Evolutionary conservation across 2,329 filamentous ascomycete species (phyloP).

Genomic region (Nemania sp.): DNA sequence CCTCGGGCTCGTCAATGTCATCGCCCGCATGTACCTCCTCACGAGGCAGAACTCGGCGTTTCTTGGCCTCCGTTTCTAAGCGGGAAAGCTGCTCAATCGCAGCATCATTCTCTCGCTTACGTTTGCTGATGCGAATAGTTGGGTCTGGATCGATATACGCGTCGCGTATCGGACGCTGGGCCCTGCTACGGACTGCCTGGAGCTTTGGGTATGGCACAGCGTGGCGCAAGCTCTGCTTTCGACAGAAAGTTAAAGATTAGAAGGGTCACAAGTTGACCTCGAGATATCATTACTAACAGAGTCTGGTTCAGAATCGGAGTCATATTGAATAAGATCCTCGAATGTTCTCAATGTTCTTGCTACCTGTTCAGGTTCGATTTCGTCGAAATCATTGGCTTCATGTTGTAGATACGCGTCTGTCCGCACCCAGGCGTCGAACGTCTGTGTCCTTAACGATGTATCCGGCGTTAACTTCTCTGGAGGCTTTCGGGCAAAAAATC

Average conservation of each 20-base stretch:
- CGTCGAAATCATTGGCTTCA: background rate
- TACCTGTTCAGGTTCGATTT: slow-evolving; percentile 2
- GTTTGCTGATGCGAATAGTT: slow-evolving; percentile 9
- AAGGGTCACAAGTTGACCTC: background rate
- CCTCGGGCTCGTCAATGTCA: background rate
- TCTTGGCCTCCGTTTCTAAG: slow-evolving; percentile 1
- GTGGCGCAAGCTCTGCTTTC: background rate
- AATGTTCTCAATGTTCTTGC: slow-evolving; percentile 4
- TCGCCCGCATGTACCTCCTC: background rate
- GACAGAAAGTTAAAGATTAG: background rate
- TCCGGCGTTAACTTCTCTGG: background rate
- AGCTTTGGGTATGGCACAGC: slow-evolving; percentile 8
- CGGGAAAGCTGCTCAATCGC: slow-evolving; percentile 4
- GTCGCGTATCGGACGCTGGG: slow-evolving; percentile 1
- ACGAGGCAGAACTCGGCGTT: slow-evolving; percentile 5
- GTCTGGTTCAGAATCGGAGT: slow-evolving; percentile 1
- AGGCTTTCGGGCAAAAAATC: slow-evolving; percentile 5
- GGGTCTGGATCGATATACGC: background rate
- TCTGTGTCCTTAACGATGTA: background rate
- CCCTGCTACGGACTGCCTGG: slow-evolving; percentile 3
- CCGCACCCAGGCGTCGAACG: slow-evolving; percentile 5
- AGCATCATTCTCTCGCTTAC: slow-evolving; percentile 2
- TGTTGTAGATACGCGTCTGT: slow-evolving; percentile 7
- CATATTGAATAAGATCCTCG: background rate
- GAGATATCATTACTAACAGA: background rate